Conservation (phyloP, 1,284 basidiomycete genomes). For the Sanghuangporus baumii region DNA sequence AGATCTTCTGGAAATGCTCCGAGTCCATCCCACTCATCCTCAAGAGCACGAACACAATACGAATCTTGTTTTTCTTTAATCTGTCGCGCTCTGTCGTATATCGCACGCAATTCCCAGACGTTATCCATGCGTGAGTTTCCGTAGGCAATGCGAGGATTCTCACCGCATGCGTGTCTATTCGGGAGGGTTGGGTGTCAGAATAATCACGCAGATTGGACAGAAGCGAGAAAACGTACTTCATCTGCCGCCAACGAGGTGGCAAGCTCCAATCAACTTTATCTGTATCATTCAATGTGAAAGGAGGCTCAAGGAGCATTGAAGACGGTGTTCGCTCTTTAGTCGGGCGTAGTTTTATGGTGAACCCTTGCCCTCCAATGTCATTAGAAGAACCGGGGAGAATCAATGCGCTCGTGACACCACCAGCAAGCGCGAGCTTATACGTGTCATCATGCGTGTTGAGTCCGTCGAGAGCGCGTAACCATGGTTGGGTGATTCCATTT, state of each 20-base stretch:
- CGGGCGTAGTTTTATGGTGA: conserved; percentile 60
- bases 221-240: conserved; percentile 40
- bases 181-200: not conserved
- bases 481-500: conserved; percentile 39
- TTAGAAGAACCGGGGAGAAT: conserved; percentile 44
- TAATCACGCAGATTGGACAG: not conserved
- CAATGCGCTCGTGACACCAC: conserved; percentile 42
- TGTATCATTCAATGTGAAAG: conserved; percentile 36
- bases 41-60: conserved; percentile 56
- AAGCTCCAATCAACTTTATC: conserved; percentile 26
- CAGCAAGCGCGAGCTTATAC: conserved; percentile 33
- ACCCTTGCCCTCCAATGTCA: conserved; percentile 59
- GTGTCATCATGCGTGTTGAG: conserved; percentile 40
- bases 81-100: conserved; percentile 68
- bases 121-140: conserved; percentile 39
- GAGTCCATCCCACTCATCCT: conserved; percentile 54
- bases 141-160: conserved; percentile 34
- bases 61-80: conserved; percentile 72
- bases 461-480: conserved; percentile 46
- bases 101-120: conserved; percentile 37
- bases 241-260: conserved; percentile 48
- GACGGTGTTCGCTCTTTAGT: conserved; percentile 50
- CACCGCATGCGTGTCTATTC: conserved; percentile 35
- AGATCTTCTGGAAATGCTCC: conserved; percentile 72
- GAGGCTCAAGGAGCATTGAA: conserved; percentile 64